Conservation (phyloP, 225 moss, liverwort and hornwort genomes). For the Lunularia cruciata region DNA sequence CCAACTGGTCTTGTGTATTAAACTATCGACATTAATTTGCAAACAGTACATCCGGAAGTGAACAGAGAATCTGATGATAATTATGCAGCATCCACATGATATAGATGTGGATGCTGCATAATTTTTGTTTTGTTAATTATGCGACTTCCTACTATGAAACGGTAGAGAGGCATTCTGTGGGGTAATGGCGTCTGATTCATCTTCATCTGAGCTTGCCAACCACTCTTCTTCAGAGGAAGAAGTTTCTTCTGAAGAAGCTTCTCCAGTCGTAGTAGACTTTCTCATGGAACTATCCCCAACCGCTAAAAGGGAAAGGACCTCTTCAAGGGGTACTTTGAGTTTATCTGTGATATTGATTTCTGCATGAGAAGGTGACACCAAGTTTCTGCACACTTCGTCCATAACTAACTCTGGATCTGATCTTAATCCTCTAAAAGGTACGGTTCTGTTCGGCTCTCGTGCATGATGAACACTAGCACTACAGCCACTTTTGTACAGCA, state of each 20-base stretch:
- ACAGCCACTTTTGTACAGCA: slow-evolving; percentile 22
- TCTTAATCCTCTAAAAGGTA: slow-evolving; percentile 13
- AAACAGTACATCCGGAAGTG: too few relatives aligned
- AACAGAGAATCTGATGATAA: too few relatives aligned
- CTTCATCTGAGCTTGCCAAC: slow-evolving; percentile 36
- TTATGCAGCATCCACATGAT: too few relatives aligned
- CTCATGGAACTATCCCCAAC: slow-evolving; percentile 24
- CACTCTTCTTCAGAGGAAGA: slow-evolving; percentile 45
- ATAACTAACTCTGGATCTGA: slow-evolving; percentile 28
- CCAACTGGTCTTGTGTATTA: too few relatives aligned
- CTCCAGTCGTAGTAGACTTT: slow-evolving; percentile 9
- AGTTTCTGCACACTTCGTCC: slow-evolving; percentile 27
- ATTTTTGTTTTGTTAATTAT: slow-evolving; percentile 26
- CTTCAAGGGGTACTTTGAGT: slow-evolving; percentile 43
- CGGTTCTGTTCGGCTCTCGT: slow-evolving; percentile 25
- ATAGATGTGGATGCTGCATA: too few relatives aligned
- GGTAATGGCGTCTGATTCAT: slow-evolving; percentile 18
- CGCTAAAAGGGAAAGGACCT: slow-evolving; percentile 44
- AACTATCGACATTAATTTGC: too few relatives aligned
- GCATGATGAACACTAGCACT: slow-evolving; percentile 21
- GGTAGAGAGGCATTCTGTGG: slow-evolving; percentile 1
- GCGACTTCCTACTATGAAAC: slow-evolving; percentile 26
- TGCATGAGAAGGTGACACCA: slow-evolving; percentile 22
- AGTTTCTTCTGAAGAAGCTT: slow-evolving; percentile 36
- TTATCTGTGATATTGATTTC: slow-evolving; percentile 50